Percentiles rank a stretch among this genome's conserved stretches.
These are phyloP conservation scores for Arxiozyma bovina DNA, from an alignment of 1,139 yeast species.

Conservation along the genomic window DNA sequence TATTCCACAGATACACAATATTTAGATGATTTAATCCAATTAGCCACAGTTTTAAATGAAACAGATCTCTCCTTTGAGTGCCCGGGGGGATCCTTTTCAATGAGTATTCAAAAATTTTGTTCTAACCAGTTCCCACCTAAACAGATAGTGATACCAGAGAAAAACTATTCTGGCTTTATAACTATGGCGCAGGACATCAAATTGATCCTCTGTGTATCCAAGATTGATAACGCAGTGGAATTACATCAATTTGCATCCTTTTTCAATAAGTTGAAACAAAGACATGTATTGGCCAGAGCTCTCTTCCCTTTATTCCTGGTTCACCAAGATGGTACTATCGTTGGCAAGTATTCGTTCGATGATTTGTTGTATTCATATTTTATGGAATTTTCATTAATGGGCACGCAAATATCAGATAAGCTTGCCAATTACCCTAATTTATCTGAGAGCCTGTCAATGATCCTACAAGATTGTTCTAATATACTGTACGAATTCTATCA, in stretches of 20 bases:
- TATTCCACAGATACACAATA: slow-evolving; percentile 10
- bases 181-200: slow-evolving; percentile 29
- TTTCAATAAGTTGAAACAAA: slow-evolving; percentile 29
- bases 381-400: slow-evolving; percentile 30
- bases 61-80: background rate
- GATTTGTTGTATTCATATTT: slow-evolving; percentile 30
- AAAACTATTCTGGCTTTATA: slow-evolving; percentile 21
- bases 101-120: slow-evolving; percentile 41
- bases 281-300: slow-evolving; percentile 52
- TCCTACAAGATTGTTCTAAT: slow-evolving; percentile 23
- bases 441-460: slow-evolving; percentile 12
- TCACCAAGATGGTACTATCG: slow-evolving; percentile 49
- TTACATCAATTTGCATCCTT: slow-evolving; percentile 27
- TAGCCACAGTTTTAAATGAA: slow-evolving; percentile 7
- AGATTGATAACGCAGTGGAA: slow-evolving; percentile 31
- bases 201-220: slow-evolving; percentile 34
- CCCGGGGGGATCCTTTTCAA: slow-evolving; percentile 45
- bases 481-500: slow-evolving; percentile 50
- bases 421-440: slow-evolving; percentile 11
- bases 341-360: slow-evolving; percentile 32
- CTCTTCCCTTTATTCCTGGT: slow-evolving; percentile 51
- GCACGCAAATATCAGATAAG: slow-evolving; percentile 18
- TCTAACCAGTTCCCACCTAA: slow-evolving; percentile 55
- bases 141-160: slow-evolving; percentile 31
- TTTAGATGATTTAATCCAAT: slow-evolving; percentile 11